Percentiles rank a stretch among this genome's conserved stretches.
Evolutionary conservation across 1,139 yeast genomes (phyloP).

Genomic region (Debaryomyces udenii): DNA sequence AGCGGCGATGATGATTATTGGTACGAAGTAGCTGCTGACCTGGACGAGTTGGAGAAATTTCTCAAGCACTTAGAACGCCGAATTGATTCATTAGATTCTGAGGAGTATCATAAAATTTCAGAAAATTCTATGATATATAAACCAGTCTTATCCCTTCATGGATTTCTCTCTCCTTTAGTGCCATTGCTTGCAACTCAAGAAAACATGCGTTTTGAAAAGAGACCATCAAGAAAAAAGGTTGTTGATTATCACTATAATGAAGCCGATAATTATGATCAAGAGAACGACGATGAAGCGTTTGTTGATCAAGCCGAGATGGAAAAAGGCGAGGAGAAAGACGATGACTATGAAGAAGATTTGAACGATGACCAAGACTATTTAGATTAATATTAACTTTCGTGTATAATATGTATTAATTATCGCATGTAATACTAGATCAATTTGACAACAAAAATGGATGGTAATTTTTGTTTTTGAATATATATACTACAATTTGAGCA

Average conservation of each 20-base stretch:
- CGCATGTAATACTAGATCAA: too few relatives aligned
- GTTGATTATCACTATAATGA: slow-evolving; percentile 18
- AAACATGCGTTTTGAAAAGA: slow-evolving; percentile 14
- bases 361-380: slow-evolving; percentile 20
- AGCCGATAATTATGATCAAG: slow-evolving; percentile 17
- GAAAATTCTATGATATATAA: slow-evolving; percentile 29
- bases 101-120: slow-evolving; percentile 14
- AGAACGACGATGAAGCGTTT: slow-evolving; percentile 25
- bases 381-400: slow-evolving; percentile 18
- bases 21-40: slow-evolving; percentile 49
- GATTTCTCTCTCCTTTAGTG: slow-evolving; percentile 26
- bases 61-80: slow-evolving; percentile 27
- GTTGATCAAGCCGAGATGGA: slow-evolving; percentile 18
- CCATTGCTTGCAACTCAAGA: slow-evolving; percentile 29
- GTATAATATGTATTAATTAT: slow-evolving; percentile 4
- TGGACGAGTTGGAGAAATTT: slow-evolving; percentile 35
- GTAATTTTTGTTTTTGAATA: too few relatives aligned
- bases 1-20: slow-evolving; percentile 27
- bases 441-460: too few relatives aligned
- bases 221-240: slow-evolving; percentile 19
- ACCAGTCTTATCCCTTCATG: slow-evolving; percentile 30
- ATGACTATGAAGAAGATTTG: slow-evolving; percentile 18
- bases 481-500: slow-evolving; percentile 4
- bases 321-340: slow-evolving; percentile 20
- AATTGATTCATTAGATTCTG: slow-evolving; percentile 21